Conservation (phyloP, 257 asterid genomes). For the Dorcoceras hygrometricum region DNA sequence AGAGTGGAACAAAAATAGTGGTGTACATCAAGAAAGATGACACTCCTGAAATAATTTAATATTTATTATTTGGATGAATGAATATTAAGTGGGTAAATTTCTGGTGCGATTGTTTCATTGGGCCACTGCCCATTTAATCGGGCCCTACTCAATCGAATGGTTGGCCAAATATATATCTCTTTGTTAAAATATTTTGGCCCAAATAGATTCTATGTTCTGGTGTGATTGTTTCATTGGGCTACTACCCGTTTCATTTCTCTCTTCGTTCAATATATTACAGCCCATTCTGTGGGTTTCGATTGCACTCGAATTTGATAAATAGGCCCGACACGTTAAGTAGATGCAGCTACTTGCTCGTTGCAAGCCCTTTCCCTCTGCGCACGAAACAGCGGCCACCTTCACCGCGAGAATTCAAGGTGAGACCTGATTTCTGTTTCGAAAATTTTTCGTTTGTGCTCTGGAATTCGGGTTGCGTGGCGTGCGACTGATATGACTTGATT, state of each 20-base stretch:
- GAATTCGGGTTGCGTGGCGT: neutral
- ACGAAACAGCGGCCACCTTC: neutral
- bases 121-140: neutral
- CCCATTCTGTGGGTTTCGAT: too few relatives aligned
- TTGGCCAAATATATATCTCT: neutral
- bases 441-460: neutral
- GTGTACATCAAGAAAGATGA: neutral
- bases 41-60: neutral
- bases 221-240: too few relatives aligned
- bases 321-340: neutral
- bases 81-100: neutral
- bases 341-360: too few relatives aligned
- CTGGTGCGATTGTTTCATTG: neutral
- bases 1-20: neutral
- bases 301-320: too few relatives aligned
- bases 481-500: neutral
- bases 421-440: neutral
- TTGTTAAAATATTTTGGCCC: neutral
- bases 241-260: too few relatives aligned
- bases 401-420: neutral
- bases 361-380: neutral
- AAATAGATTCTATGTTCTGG: too few relatives aligned
- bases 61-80: too few relatives aligned
- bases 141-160: neutral
- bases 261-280: too few relatives aligned